A percentile compares a stretch with the other conserved stretches of the same genome.
Conservation (phyloP, 768 basidiomycete genomes). For the Sporobolomyces pararoseus region DNA sequence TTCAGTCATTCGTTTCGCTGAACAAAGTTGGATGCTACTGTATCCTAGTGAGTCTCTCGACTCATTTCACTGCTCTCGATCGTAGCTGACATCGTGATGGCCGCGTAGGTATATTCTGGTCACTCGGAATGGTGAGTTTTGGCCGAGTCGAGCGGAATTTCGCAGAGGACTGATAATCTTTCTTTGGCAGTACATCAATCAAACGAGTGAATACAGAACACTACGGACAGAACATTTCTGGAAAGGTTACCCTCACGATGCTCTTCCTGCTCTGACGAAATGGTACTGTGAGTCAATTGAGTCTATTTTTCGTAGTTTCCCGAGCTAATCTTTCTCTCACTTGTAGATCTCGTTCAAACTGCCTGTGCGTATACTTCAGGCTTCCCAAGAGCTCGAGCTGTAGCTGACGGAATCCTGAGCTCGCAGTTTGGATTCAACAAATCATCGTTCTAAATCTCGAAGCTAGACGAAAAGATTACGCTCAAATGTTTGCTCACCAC, state of each 20-base stretch:
- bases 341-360: conserved; percentile 41
- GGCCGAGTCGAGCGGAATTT: background rate
- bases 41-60: conserved; percentile 57
- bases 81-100: background rate
- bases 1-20: conserved; percentile 72
- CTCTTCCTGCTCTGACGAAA: conserved; percentile 75
- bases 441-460: conserved; percentile 89
- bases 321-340: background rate
- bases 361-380: conserved; percentile 27
- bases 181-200: conserved; percentile 68
- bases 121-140: conserved; percentile 72
- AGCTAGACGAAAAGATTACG: conserved; percentile 83
- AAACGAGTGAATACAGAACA: conserved; percentile 63
- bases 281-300: conserved; percentile 49
- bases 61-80: background rate
- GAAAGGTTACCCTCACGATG: conserved; percentile 75
- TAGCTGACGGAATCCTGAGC: background rate
- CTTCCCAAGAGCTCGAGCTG: too few species aligned
- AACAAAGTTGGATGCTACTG: conserved; percentile 85
- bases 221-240: conserved; percentile 67
- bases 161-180: background rate
- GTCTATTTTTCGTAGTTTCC: background rate
- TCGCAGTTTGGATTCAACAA: conserved; percentile 85
- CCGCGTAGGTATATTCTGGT: conserved; percentile 59
- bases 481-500: conserved; percentile 73